Evolutionary conservation across 2,329 filamentous ascomycete species (phyloP).

Genomic region (Phyllosticta capitalensis): DNA sequence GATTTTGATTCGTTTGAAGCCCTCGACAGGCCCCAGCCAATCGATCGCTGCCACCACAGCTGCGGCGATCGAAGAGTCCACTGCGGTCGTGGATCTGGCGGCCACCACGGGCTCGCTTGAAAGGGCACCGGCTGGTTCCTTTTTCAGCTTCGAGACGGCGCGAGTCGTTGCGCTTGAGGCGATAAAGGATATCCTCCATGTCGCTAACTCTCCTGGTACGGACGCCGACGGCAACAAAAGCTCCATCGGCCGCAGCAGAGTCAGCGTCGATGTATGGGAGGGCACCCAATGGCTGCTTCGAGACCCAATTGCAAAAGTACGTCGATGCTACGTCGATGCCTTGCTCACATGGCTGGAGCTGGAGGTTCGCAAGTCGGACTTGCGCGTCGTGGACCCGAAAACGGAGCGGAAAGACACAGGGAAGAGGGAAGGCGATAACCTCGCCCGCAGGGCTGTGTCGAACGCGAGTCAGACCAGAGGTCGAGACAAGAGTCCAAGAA

Average conservation of each 20-base stretch:
- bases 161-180: slow-evolving; percentile 60
- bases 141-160: slow-evolving; percentile 55
- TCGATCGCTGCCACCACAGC: slow-evolving; percentile 36
- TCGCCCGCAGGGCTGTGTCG: slow-evolving; percentile 25
- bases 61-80: slow-evolving; percentile 43
- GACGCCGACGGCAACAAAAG: slow-evolving; percentile 32
- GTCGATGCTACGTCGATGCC: slow-evolving; percentile 77
- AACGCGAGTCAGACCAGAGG: slow-evolving; percentile 1
- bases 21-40: slow-evolving; percentile 31
- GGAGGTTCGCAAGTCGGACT: slow-evolving; percentile 62
- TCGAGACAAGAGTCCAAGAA: slow-evolving; percentile 25
- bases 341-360: slow-evolving; percentile 73
- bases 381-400: slow-evolving; percentile 41
- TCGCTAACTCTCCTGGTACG: slow-evolving; percentile 57
- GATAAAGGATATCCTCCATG: slow-evolving; percentile 71
- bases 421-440: slow-evolving; percentile 30
- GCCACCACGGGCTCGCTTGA: slow-evolving; percentile 42
- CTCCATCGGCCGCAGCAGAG: slow-evolving; percentile 61
- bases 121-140: slow-evolving; percentile 44
- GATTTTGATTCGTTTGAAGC: slow-evolving; percentile 69
- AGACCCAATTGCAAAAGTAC: slow-evolving; percentile 67
- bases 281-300: slow-evolving; percentile 89
- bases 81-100: slow-evolving; percentile 38
- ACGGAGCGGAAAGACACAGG: slow-evolving; percentile 31
- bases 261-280: slow-evolving; percentile 82